Evolutionary conservation across 1,284 basidiomycete genomes (phyloP).

Genomic region (Leccinum subatratum): DNA sequence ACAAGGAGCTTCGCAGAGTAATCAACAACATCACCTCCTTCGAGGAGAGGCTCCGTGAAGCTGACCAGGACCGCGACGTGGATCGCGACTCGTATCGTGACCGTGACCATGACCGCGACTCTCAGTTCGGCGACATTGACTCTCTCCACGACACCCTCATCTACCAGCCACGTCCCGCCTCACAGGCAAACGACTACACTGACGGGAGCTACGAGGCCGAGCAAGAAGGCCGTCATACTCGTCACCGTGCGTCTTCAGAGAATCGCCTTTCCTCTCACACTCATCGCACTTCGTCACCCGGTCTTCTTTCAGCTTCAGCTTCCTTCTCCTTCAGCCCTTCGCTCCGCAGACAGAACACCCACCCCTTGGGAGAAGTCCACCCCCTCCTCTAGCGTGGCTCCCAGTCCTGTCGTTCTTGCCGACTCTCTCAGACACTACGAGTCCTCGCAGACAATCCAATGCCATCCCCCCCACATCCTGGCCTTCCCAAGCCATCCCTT

Average conservation of each 20-base stretch:
- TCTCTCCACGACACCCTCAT: slow-evolving; percentile 56
- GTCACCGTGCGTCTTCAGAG: slow-evolving; percentile 67
- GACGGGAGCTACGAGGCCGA: slow-evolving; percentile 79
- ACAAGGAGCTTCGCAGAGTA: slow-evolving; percentile 89
- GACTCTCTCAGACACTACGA: slow-evolving; percentile 57
- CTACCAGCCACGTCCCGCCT: slow-evolving; percentile 49
- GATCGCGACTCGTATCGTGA: slow-evolving; percentile 59
- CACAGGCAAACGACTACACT: slow-evolving; percentile 64
- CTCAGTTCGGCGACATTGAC: slow-evolving; percentile 50
- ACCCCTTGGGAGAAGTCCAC: slow-evolving; percentile 64
- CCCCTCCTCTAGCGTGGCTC: slow-evolving; percentile 42
- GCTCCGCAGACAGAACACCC: slow-evolving; percentile 59
- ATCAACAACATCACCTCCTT: slow-evolving; percentile 90
- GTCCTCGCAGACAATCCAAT: slow-evolving; percentile 59
- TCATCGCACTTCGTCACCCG: slow-evolving; percentile 52
- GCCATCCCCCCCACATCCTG: slow-evolving; percentile 50
- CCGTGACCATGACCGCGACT: slow-evolving; percentile 45
- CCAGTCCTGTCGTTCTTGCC: slow-evolving; percentile 49
- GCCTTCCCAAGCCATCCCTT: slow-evolving; percentile 48
- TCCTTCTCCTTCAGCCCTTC: slow-evolving; percentile 59
- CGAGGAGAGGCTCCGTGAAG: slow-evolving; percentile 79
- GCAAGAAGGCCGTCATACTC: slow-evolving; percentile 62
- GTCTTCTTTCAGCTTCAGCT: slow-evolving; percentile 55
- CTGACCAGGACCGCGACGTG: slow-evolving; percentile 57
- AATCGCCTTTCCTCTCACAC: slow-evolving; percentile 45